Conservation (phyloP, 2,329 filamentous ascomycete species). For the Lecanicillium sp. region DNA sequence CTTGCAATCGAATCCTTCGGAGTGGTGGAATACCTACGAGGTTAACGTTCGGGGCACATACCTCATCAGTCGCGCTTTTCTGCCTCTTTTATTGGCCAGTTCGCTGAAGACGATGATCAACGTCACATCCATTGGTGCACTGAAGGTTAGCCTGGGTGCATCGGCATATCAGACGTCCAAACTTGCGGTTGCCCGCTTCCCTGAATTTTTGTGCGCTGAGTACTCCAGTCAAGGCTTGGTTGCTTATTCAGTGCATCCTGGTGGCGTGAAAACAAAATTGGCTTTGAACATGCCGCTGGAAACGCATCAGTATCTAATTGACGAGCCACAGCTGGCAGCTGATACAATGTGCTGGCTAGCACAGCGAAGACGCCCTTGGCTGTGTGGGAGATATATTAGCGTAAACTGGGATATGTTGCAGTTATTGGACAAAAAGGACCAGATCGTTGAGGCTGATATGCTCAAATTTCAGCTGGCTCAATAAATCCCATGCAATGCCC, state of each 20-base stretch:
- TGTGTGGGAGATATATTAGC: conserved; percentile 38
- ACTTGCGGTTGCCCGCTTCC: conserved; percentile 41
- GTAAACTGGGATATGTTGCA: conserved; percentile 43
- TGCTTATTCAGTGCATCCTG: conserved; percentile 34
- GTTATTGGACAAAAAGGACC: conserved; percentile 32
- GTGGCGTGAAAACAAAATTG: conserved; percentile 29
- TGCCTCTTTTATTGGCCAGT: conserved; percentile 38
- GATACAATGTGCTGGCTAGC: conserved; percentile 40
- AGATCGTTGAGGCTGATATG: conserved; percentile 28
- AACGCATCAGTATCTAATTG: conserved; percentile 17
- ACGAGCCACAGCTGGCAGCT: conserved; percentile 33
- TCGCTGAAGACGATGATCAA: conserved; percentile 39
- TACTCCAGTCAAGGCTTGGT: conserved; percentile 36
- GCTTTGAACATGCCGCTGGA: neutral
- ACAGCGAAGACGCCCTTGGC: conserved; percentile 35
- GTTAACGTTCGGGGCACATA: conserved; percentile 46
- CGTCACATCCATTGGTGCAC: conserved; percentile 30
- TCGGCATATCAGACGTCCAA: conserved; percentile 43
- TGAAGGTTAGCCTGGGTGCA: conserved; percentile 22
- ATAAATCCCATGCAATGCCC: too few relatives aligned
- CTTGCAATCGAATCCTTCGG: conserved; percentile 30
- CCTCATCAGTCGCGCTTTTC: conserved; percentile 38
- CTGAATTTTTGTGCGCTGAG: conserved; percentile 40
- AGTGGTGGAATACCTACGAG: conserved; percentile 42
- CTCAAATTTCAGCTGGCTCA: too few relatives aligned